Percentiles rank a stretch among this genome's conserved stretches.
Conservation (phyloP, 768 basidiomycete species). For the Sistotremastrum suecicum region DNA sequence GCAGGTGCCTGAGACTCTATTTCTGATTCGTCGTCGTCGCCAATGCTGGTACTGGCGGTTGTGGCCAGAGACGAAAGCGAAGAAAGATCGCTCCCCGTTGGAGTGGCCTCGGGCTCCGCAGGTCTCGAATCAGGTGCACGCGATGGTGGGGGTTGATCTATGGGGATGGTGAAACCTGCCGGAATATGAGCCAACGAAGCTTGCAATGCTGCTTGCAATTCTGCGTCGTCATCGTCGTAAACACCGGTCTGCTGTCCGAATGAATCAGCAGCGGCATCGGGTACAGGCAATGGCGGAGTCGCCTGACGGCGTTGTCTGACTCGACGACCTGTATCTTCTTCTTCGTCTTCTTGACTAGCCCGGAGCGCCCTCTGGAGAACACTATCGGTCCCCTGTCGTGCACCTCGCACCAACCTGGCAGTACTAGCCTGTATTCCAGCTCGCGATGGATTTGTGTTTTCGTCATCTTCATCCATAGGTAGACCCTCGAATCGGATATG, state of each 20-base stretch:
- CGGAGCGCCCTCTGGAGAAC: too few relatives aligned
- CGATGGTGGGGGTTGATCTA: slow-evolving; percentile 13
- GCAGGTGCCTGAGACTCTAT: too few relatives aligned
- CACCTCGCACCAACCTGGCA: too few relatives aligned
- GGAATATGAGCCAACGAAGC: slow-evolving; percentile 65
- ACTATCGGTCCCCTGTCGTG: too few relatives aligned
- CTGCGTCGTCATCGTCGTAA: slow-evolving; percentile 79
- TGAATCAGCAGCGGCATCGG: slow-evolving; percentile 4
- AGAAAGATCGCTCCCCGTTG: too few relatives aligned
- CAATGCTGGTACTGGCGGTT: too few relatives aligned
- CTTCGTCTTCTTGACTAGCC: slow-evolving; percentile 7
- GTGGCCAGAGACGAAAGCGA: too few relatives aligned
- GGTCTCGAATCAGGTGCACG: neutral
- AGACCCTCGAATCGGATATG: neutral
- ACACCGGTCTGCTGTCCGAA: slow-evolving; percentile 24
- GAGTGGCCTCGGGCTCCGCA: too few relatives aligned
- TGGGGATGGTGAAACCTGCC: slow-evolving; percentile 27
- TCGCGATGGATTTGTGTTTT: too few relatives aligned
- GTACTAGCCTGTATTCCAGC: too few relatives aligned
- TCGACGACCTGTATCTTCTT: slow-evolving; percentile 6
- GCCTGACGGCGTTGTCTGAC: neutral
- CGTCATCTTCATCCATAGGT: too few relatives aligned
- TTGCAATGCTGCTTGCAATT: slow-evolving; percentile 75
- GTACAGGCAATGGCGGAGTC: neutral
- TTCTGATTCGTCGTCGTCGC: too few relatives aligned